phyloP scores from a whole-genome alignment of 2,329 filamentous ascomycete species.

The Bisporella sp. region DNA sequence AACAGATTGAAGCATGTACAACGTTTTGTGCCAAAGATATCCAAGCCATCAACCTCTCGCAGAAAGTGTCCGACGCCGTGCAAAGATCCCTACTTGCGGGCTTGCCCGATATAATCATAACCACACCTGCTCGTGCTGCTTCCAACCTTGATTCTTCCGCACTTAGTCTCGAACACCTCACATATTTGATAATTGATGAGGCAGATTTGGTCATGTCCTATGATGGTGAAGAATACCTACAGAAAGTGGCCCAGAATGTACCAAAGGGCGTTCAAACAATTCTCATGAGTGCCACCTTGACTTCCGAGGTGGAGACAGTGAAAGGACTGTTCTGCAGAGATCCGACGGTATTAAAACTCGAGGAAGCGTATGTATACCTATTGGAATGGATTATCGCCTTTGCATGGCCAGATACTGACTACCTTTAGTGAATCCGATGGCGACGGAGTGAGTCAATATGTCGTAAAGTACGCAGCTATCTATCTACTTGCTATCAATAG shows the following conservation, averaged over 20 bases:
- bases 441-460: conserved; percentile 1
- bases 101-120: conserved; percentile 80
- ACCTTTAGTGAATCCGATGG: not conserved
- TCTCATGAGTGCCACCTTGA: conserved; percentile 90
- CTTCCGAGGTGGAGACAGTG: conserved; percentile 76
- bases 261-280: conserved; percentile 85
- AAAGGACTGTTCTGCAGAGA: conserved; percentile 80
- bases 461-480: not conserved
- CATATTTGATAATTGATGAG: conserved; percentile 80
- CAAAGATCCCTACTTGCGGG: conserved; percentile 81
- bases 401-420: not conserved
- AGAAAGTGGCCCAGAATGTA: conserved; percentile 68
- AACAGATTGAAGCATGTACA: conserved; percentile 68
- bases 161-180: conserved; percentile 63
- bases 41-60: conserved; percentile 76
- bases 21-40: conserved; percentile 81
- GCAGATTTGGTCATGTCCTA: conserved; percentile 91
- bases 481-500: conserved; percentile 8
- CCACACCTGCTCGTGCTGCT: conserved; percentile 80
- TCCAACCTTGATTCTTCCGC: conserved; percentile 68
- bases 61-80: conserved; percentile 84
- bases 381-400: conserved; percentile 52
- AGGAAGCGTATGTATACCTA: conserved; percentile 77
- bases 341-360: conserved; percentile 73
- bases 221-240: conserved; percentile 85